Evolutionary conservation across 352 stramenopile genomes (phyloP).

Genomic region (Phytophthora meadii): DNA sequence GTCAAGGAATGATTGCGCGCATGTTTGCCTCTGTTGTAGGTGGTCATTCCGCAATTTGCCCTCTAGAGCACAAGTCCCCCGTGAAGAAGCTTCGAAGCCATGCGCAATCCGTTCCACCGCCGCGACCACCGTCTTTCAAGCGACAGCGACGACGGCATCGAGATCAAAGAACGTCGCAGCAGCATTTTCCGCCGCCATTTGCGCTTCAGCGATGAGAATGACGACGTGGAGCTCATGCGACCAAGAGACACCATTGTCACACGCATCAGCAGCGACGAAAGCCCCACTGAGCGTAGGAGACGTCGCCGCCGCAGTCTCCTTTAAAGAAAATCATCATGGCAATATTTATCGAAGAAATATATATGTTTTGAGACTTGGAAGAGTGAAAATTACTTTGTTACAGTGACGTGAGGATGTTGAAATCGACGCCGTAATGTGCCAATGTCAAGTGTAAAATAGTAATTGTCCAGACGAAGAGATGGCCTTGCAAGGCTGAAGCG

Average conservation of each 20-base stretch:
- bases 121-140: conserved; percentile 25
- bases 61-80: conserved; percentile 6
- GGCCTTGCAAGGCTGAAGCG: conserved; percentile 18
- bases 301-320: conserved; percentile 26
- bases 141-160: conserved; percentile 19
- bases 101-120: conserved; percentile 48
- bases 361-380: neutral
- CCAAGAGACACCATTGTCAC: conserved; percentile 51
- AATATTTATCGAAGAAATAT: too few species aligned
- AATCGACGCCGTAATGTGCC: conserved; percentile 25
- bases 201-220: conserved; percentile 21
- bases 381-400: neutral
- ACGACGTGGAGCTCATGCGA: conserved; percentile 46
- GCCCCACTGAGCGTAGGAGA: conserved; percentile 28
- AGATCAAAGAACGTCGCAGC: conserved; percentile 37
- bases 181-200: conserved; percentile 31
- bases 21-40: too few species aligned
- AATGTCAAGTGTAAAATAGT: conserved; percentile 32
- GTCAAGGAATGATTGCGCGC: conserved; percentile 28
- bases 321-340: conserved; percentile 2
- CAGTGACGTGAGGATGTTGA: neutral
- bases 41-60: conserved; percentile 26
- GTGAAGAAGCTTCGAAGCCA: conserved; percentile 5
- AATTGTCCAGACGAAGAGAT: conserved; percentile 20
- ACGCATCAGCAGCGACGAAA: conserved; percentile 29